Conservation (phyloP, 495 filamentous ascomycete genomes). For the Aspergillus funiculosus region DNA sequence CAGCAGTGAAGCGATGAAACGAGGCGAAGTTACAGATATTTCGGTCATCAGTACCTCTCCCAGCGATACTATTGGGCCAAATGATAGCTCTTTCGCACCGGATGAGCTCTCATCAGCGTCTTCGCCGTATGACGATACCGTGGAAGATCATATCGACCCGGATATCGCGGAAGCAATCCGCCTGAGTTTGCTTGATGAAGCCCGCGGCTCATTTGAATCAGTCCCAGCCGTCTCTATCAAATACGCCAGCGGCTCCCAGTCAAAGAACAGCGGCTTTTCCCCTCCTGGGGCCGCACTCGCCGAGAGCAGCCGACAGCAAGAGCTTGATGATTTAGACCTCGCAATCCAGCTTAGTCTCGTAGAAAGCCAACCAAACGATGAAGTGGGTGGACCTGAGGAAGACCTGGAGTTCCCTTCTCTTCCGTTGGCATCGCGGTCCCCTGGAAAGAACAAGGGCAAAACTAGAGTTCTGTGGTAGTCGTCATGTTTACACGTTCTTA, state of each 20-base stretch:
- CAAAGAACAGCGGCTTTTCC: slow-evolving; percentile 11
- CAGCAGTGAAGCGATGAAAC: slow-evolving; percentile 54
- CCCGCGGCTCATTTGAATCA: slow-evolving; percentile 19
- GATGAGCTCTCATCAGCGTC: slow-evolving; percentile 40
- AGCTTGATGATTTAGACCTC: slow-evolving; percentile 74
- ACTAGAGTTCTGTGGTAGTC: slow-evolving; percentile 31
- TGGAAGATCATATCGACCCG: slow-evolving; percentile 58
- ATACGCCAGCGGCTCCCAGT: slow-evolving; percentile 37
- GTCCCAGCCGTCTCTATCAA: slow-evolving; percentile 48
- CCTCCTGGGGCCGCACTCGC: slow-evolving; percentile 20
- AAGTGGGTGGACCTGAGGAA: slow-evolving; percentile 7
- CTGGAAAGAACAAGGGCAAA: slow-evolving; percentile 37
- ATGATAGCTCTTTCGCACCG: slow-evolving; percentile 48
- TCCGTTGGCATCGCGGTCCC: slow-evolving; percentile 39
- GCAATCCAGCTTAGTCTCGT: slow-evolving; percentile 80
- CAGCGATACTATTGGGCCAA: slow-evolving; percentile 35
- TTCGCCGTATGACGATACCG: slow-evolving; percentile 35
- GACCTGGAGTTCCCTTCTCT: slow-evolving; percentile 55
- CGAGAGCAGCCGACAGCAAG: slow-evolving; percentile 38
- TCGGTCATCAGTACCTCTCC: slow-evolving; percentile 41
- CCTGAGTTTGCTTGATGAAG: slow-evolving; percentile 60
- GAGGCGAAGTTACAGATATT: slow-evolving; percentile 45
- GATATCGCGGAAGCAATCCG: slow-evolving; percentile 79
- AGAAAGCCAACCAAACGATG: slow-evolving; percentile 45
- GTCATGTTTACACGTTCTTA: slow-evolving; percentile 10